Evolutionary conservation across 192 early-diverging fungal genomes (phyloP).

Genomic region (Jimgerdemannia flammicorona): DNA sequence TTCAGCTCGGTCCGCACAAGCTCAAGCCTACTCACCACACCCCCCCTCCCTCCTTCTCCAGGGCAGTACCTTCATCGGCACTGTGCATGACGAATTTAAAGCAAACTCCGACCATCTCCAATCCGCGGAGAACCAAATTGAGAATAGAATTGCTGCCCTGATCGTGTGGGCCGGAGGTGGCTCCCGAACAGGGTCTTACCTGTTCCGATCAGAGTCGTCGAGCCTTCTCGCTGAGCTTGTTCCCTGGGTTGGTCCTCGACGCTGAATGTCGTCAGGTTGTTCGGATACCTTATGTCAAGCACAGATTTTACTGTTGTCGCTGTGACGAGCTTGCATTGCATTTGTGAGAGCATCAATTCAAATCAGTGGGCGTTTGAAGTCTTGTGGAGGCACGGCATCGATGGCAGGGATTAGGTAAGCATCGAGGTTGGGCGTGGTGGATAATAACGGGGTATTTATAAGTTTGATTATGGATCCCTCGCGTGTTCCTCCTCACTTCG

Average conservation of each 20-base stretch:
- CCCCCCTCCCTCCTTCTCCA: no score
- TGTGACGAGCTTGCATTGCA: slow-evolving; percentile 86
- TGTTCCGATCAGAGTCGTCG: slow-evolving; percentile 88
- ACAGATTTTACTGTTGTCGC: slow-evolving; percentile 97
- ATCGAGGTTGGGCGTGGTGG: no score
- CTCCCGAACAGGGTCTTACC: slow-evolving; percentile 92
- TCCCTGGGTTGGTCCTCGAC: slow-evolving; percentile 53
- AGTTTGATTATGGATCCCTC: no score
- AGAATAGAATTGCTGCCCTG: slow-evolving; percentile 89
- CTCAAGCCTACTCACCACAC: no score
- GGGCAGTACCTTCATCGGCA: slow-evolving; percentile 95
- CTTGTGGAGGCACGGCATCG: slow-evolving; percentile 92
- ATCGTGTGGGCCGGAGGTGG: slow-evolving; percentile 97
- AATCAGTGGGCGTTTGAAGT: slow-evolving; percentile 97
- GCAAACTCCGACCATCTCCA: slow-evolving; percentile 77
- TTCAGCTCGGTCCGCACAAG: no score
- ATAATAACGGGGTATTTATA: neutral
- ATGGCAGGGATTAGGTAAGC: slow-evolving; percentile 69
- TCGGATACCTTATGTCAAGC: slow-evolving; percentile 87
- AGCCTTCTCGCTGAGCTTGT: slow-evolving; percentile 76
- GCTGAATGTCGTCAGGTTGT: slow-evolving; percentile 95
- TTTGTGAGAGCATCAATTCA: slow-evolving; percentile 93
- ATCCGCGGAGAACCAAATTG: slow-evolving; percentile 81
- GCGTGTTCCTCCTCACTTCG: neutral
- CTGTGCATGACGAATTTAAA: slow-evolving; percentile 88